These are phyloP conservation scores for Pythium graminicola DNA, from an alignment of 352 stramenopile species.

Conservation along the genomic window DNA sequence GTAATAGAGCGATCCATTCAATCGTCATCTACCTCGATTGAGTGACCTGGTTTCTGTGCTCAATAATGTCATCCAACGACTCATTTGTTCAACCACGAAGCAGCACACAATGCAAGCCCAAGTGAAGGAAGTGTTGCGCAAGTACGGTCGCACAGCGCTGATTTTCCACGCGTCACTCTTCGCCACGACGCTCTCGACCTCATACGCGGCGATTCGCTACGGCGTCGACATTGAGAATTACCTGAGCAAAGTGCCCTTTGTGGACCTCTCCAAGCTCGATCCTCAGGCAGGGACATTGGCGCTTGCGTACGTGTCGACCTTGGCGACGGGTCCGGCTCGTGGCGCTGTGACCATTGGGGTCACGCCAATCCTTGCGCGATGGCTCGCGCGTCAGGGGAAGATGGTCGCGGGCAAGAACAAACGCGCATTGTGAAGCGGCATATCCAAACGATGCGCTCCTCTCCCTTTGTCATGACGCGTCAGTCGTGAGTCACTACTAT, in stretches of 20 bases:
- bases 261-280: conserved; percentile 65
- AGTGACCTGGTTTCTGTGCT: conserved; percentile 13
- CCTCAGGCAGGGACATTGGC: conserved; percentile 58
- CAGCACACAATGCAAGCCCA: too few species aligned
- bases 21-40: background rate
- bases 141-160: conserved; percentile 93
- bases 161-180: conserved; percentile 93
- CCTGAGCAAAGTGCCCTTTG: conserved; percentile 56
- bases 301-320: conserved; percentile 91
- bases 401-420: conserved; percentile 21
- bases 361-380: conserved; percentile 60
- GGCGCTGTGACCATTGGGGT: conserved; percentile 68
- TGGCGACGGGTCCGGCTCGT: conserved; percentile 67
- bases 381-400: conserved; percentile 38
- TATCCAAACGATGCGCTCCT: background rate
- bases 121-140: conserved; percentile 77
- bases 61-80: background rate
- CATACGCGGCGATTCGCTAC: conserved; percentile 60
- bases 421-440: background rate
- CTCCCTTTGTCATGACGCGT: too few species aligned
- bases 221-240: conserved; percentile 56
- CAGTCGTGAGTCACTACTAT: conserved; percentile 1
- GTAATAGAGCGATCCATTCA: too few species aligned
- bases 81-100: background rate
- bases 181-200: conserved; percentile 90